A percentile compares a stretch with the other conserved stretches of the same genome.
phyloP scores from a whole-genome alignment of 2,329 filamentous ascomycete species.

The Tetracladium maxilliforme region DNA sequence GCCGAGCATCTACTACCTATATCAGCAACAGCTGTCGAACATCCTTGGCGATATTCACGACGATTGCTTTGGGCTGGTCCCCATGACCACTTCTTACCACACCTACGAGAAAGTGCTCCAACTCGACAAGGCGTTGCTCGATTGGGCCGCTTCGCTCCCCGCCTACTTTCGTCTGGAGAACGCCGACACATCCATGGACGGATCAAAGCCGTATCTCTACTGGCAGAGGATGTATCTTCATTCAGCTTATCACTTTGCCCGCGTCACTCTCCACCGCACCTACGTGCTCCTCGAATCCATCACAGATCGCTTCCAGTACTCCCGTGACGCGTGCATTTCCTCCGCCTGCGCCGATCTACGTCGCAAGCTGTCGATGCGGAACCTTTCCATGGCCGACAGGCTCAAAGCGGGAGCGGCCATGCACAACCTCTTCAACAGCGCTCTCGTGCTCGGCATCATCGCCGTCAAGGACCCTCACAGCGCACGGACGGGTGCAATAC shows the following conservation, averaged over 20 bases:
- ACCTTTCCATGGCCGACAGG: slow-evolving; percentile 14
- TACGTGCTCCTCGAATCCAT: slow-evolving; percentile 23
- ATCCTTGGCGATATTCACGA: slow-evolving; percentile 23
- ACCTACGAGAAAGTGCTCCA: slow-evolving; percentile 21
- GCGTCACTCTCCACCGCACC: slow-evolving; percentile 22
- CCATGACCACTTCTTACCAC: slow-evolving; percentile 9
- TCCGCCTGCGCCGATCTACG: slow-evolving; percentile 24
- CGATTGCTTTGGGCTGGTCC: slow-evolving; percentile 17
- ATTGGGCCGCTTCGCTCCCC: slow-evolving; percentile 17
- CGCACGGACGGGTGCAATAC: slow-evolving; percentile 14
- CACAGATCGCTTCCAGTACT: slow-evolving; percentile 21
- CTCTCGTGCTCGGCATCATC: slow-evolving; percentile 20
- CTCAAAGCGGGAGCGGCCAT: slow-evolving; percentile 18
- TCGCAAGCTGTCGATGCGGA: slow-evolving; percentile 17
- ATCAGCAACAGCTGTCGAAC: slow-evolving; percentile 16
- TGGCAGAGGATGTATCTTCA: slow-evolving; percentile 24
- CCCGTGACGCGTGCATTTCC: slow-evolving; percentile 22
- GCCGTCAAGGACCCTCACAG: slow-evolving; percentile 17
- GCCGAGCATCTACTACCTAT: slow-evolving; percentile 14
- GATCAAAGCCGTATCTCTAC: slow-evolving; percentile 11
- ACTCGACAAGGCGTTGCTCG: slow-evolving; percentile 16
- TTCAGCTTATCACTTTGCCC: slow-evolving; percentile 21
- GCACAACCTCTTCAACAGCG: slow-evolving; percentile 25
- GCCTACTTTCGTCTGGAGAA: slow-evolving; percentile 17
- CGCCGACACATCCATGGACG: slow-evolving; percentile 16